A percentile compares a stretch with the other conserved stretches of the same genome.
Evolutionary conservation across 1,284 basidiomycete species (phyloP).

Genomic region (Tausonia pullulans): DNA sequence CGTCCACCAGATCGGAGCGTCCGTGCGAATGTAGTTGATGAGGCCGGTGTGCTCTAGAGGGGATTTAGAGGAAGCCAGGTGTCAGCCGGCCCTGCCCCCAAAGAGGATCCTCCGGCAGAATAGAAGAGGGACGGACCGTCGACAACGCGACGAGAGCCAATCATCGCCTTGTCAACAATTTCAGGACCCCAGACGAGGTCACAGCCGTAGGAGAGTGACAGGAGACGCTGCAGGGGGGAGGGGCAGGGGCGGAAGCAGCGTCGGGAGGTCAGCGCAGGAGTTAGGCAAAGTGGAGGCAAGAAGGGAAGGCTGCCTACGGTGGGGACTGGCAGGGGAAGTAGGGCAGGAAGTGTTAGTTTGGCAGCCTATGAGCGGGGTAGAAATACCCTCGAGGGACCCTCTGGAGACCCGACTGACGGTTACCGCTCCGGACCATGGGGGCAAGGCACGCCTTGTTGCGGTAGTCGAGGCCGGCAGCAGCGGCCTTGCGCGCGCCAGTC

Average conservation of each 20-base stretch:
- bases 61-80: neutral
- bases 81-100: neutral
- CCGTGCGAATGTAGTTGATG: conserved; percentile 65
- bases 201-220: conserved; percentile 65
- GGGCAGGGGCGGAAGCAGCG: neutral
- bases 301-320: too few relatives aligned
- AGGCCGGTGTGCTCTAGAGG: conserved; percentile 52
- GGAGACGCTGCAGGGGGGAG: conserved; percentile 22
- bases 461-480: conserved; percentile 28
- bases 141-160: conserved; percentile 69
- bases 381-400: conserved; percentile 18
- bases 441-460: conserved; percentile 77
- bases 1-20: conserved; percentile 77
- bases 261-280: too few relatives aligned
- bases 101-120: neutral
- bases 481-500: neutral
- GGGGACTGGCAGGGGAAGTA: neutral
- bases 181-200: conserved; percentile 95
- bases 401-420: conserved; percentile 44
- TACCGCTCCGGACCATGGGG: conserved; percentile 89
- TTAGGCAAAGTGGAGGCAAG: too few relatives aligned
- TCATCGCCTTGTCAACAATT: conserved; percentile 89
- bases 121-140: conserved; percentile 47
- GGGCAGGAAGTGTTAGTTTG: neutral
- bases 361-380: neutral